Percentiles rank a stretch among this genome's conserved stretches.
Conservation (phyloP, 2,329 filamentous ascomycete species). For the Hypoxylon sp. region DNA sequence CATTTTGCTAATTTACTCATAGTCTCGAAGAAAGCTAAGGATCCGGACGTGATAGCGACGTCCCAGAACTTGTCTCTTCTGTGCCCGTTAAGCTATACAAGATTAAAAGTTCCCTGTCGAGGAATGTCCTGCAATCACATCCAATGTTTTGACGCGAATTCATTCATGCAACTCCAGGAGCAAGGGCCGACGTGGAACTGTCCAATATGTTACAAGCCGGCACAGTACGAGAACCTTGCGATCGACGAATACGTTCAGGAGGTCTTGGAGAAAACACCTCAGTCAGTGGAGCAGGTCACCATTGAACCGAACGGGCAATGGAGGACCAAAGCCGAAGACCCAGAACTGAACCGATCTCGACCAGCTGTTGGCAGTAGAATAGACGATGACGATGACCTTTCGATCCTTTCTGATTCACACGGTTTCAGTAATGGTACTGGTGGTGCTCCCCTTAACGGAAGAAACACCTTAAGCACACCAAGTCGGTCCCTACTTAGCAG, state of each 20-base stretch:
- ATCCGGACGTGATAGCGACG: conserved; percentile 89
- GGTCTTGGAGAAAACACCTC: conserved; percentile 80
- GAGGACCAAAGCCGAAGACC: conserved; percentile 60
- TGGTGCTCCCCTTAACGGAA: conserved; percentile 48
- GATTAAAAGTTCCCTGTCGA: conserved; percentile 84
- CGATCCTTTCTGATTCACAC: conserved; percentile 61
- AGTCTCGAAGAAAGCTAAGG: conserved; percentile 86
- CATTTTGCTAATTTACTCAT: conserved; percentile 42
- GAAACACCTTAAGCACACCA: conserved; percentile 43
- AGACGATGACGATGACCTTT: conserved; percentile 65
- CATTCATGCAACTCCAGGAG: conserved; percentile 93
- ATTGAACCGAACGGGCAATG: conserved; percentile 90
- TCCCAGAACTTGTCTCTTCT: conserved; percentile 92
- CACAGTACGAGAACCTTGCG: conserved; percentile 84
- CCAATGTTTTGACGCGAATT: conserved; percentile 93
- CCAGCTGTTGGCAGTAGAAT: conserved; percentile 47
- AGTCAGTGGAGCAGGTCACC: conserved; percentile 83
- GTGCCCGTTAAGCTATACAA: conserved; percentile 88
- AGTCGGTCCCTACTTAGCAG: conserved; percentile 38
- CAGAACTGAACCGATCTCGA: conserved; percentile 48
- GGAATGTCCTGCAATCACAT: conserved; percentile 86
- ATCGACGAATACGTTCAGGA: conserved; percentile 92
- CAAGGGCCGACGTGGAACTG: conserved; percentile 98
- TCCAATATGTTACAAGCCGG: conserved; percentile 88
- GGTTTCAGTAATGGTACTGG: conserved; percentile 55